Conservation (phyloP, 495 filamentous ascomycete species). For the Mycothermus thermophilus region DNA sequence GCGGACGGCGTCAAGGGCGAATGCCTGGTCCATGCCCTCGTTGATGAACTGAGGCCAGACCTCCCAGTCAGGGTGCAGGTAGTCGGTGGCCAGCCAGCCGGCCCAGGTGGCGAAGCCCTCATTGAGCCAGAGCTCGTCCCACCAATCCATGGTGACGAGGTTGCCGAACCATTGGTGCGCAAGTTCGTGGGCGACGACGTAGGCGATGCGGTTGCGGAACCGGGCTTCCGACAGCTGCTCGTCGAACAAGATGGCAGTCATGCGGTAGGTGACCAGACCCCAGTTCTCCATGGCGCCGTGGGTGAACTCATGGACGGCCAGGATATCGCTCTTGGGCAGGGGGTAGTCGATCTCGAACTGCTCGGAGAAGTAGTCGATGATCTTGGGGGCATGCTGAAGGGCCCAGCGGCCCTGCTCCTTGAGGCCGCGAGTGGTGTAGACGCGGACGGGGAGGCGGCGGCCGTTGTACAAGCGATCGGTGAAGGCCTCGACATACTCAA, state of each 20-base stretch:
- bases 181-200: constrained; percentile 87
- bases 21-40: constrained; percentile 83
- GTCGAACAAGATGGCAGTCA: constrained; percentile 84
- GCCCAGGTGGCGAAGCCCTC: constrained; percentile 98
- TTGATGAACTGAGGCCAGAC: constrained; percentile 92
- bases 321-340: constrained; percentile 83
- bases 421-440: constrained; percentile 85
- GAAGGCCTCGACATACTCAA: constrained; percentile 85
- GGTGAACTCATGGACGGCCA: constrained; percentile 91
- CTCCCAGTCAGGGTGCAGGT: constrained; percentile 89
- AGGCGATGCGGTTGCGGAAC: constrained; percentile 83
- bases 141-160: constrained; percentile 78
- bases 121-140: constrained; percentile 94
- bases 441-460: constrained; percentile 77
- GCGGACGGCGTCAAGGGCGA: constrained; percentile 73
- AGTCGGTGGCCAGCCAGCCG: constrained; percentile 83
- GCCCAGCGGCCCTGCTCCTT: constrained; percentile 81
- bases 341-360: constrained; percentile 92
- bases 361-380: constrained; percentile 91
- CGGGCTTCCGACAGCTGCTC: constrained; percentile 75
- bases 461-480: constrained; percentile 81
- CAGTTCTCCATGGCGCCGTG: constrained; percentile 62
- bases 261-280: constrained; percentile 92
- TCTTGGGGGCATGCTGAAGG: constrained; percentile 69
- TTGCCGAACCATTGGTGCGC: constrained; percentile 99